These are phyloP conservation scores for Boletus vinaceobasis DNA, from an alignment of 768 basidiomycete species.

Conservation along the genomic window DNA sequence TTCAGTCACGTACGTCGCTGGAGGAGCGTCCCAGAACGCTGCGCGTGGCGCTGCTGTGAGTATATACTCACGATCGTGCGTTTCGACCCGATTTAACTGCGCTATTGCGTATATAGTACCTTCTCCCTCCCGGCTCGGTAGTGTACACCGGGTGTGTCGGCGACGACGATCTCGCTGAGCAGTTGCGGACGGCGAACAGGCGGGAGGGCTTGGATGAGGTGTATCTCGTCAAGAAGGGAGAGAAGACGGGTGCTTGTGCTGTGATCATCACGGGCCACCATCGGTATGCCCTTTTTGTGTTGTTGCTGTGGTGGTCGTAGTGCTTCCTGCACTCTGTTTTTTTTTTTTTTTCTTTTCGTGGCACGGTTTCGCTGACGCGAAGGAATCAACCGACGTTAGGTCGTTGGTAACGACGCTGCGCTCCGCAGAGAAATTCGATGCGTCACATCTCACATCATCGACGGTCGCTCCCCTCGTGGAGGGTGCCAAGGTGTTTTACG, in stretches of 20 bases:
- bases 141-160: slow-evolving; percentile 96
- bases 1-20: slow-evolving; percentile 87
- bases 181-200: slow-evolving; percentile 85
- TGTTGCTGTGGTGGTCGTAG: neutral
- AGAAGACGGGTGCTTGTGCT: slow-evolving; percentile 94
- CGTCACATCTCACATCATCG: slow-evolving; percentile 73
- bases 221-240: slow-evolving; percentile 83
- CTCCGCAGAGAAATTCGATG: slow-evolving; percentile 86
- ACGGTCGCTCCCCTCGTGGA: slow-evolving; percentile 74
- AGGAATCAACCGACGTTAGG: slow-evolving; percentile 34
- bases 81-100: neutral
- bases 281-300: slow-evolving; percentile 47
- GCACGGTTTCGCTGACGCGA: neutral
- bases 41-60: slow-evolving; percentile 94
- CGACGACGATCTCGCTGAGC: slow-evolving; percentile 85
- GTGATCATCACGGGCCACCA: slow-evolving; percentile 93
- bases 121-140: slow-evolving; percentile 83
- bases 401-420: slow-evolving; percentile 91
- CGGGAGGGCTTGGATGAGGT: slow-evolving; percentile 86
- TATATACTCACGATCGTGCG: slow-evolving; percentile 7
- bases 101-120: slow-evolving; percentile 56
- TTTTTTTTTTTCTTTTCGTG: neutral
- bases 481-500: slow-evolving; percentile 83
- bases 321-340: too few species aligned
- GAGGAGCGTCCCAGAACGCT: slow-evolving; percentile 95